These are phyloP conservation scores for Diaporthe humulicola DNA, from an alignment of 2,329 filamentous ascomycete genomes.

Conservation along the genomic window DNA sequence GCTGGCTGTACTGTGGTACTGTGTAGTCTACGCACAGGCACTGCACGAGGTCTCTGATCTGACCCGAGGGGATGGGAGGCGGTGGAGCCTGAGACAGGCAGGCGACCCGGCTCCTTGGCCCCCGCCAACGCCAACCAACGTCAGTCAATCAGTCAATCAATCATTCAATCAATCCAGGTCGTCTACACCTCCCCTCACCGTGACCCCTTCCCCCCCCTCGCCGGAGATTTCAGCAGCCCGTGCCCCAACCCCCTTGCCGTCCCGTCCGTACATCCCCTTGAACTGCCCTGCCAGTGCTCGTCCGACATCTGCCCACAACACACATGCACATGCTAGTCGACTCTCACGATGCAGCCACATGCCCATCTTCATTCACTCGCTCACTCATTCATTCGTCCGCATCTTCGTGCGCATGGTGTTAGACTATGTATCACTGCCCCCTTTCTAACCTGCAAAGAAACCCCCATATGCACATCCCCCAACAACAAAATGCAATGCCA, in stretches of 20 bases:
- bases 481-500: constrained; percentile 12
- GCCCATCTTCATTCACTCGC: neutral
- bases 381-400: neutral
- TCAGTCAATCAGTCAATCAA: neutral
- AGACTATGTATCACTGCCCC: neutral
- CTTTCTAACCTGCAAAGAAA: neutral
- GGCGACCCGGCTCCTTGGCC: constrained; percentile 23
- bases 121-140: neutral
- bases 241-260: neutral
- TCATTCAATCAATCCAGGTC: neutral
- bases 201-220: neutral
- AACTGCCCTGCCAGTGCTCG: neutral
- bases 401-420: neutral
- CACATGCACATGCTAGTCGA: constrained; percentile 7
- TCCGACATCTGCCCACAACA: constrained; percentile 18
- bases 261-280: neutral
- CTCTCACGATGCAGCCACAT: constrained; percentile 22
- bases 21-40: constrained; percentile 17
- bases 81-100: constrained; percentile 26
- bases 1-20: too few relatives aligned
- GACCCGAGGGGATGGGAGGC: constrained; percentile 30
- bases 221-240: constrained; percentile 15
- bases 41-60: constrained; percentile 7
- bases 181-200: neutral
- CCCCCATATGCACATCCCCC: neutral